Conservation (phyloP, 1,284 basidiomycete genomes). For the Phylloporus gajari region DNA sequence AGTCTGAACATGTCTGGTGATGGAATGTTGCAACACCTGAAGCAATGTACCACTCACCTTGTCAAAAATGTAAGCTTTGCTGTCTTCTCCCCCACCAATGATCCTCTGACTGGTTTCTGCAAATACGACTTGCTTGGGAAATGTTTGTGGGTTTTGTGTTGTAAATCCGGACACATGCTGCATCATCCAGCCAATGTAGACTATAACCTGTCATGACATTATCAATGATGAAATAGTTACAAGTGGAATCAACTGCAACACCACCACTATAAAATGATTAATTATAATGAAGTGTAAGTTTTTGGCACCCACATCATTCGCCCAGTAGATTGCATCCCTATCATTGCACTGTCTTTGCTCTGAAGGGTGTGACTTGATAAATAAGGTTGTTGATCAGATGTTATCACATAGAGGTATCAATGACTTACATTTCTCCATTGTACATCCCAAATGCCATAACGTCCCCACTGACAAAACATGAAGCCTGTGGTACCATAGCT, state of each 20-base stretch:
- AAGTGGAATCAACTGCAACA: background rate
- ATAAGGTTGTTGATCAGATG: background rate
- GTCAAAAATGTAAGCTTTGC: background rate
- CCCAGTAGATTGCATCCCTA: background rate
- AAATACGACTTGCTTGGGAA: background rate
- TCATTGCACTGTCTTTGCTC: background rate
- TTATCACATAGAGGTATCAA: background rate
- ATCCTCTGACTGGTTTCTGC: background rate
- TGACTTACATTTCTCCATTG: conserved; percentile 1
- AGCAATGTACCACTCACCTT: background rate
- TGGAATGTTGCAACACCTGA: background rate
- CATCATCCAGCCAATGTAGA: background rate
- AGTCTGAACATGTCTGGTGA: background rate
- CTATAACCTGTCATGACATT: background rate
- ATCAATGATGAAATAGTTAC: background rate
- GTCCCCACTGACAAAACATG: background rate
- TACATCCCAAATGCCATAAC: conserved; percentile 4
- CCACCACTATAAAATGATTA: background rate
- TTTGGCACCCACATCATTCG: background rate
- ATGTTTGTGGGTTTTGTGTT: background rate
- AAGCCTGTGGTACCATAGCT: background rate
- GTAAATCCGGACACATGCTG: background rate
- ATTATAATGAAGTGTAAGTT: background rate
- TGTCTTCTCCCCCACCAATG: background rate
- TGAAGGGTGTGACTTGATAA: background rate